Evolutionary conservation across 2,329 filamentous ascomycete genomes (phyloP).

Genomic region (Claviceps fusiformis): DNA sequence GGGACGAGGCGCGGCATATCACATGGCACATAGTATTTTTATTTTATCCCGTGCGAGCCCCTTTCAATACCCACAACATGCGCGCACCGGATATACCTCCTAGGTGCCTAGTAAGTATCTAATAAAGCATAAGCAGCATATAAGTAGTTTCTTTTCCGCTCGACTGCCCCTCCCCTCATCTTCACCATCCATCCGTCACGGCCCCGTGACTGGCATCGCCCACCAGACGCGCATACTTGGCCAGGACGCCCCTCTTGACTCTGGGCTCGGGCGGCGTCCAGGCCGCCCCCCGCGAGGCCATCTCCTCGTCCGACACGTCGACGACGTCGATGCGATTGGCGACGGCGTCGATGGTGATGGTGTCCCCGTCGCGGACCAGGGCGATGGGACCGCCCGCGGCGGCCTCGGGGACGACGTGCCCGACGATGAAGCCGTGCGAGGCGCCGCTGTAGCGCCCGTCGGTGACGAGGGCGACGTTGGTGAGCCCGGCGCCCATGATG

Average conservation of each 20-base stretch:
- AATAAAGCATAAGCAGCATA: no score
- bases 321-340: conserved; percentile 55
- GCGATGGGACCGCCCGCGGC: conserved; percentile 81
- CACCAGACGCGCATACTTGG: conserved; percentile 80
- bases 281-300: conserved; percentile 44
- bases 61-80: no score
- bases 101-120: no score
- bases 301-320: conserved; percentile 55
- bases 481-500: conserved; percentile 83
- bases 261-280: conserved; percentile 61
- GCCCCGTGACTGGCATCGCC: conserved; percentile 86
- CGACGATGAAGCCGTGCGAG: conserved; percentile 84
- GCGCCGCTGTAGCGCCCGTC: conserved; percentile 85
- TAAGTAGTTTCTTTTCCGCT: no score
- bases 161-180: no score
- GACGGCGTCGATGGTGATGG: conserved; percentile 75
- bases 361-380: conserved; percentile 65
- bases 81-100: no score
- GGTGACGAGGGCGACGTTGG: conserved; percentile 79
- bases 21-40: no score
- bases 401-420: conserved; percentile 84
- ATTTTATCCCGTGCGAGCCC: no score
- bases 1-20: no score
- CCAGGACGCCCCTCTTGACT: conserved; percentile 71
- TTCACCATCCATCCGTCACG: conserved; percentile 51